phyloP scores from a whole-genome alignment of 306 rosid species.

The Inga laurina region DNA sequence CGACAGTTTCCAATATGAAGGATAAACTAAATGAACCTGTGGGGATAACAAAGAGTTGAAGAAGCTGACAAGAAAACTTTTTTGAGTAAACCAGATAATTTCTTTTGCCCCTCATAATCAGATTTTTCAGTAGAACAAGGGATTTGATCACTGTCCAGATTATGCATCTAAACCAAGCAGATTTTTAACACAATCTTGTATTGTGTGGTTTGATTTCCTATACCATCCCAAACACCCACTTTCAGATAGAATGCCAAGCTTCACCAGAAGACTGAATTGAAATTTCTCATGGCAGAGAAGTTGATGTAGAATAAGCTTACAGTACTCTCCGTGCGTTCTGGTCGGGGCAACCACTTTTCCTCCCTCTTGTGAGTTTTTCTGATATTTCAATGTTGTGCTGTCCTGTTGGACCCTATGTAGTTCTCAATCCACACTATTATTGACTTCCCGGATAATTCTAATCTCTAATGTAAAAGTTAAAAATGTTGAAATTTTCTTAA shows the following conservation, averaged over 20 bases:
- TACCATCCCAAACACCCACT: background rate
- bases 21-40: background rate
- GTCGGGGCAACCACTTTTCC: background rate
- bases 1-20: background rate
- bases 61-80: background rate
- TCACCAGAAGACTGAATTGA: background rate
- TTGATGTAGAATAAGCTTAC: conserved; percentile 9
- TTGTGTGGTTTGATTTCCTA: background rate
- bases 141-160: conserved; percentile 15
- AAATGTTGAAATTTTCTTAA: background rate
- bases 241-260: background rate
- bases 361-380: background rate
- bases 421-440: background rate
- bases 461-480: background rate
- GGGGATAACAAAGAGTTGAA: conserved; percentile 23
- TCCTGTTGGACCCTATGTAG: background rate
- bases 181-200: conserved; percentile 17
- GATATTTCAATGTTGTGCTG: background rate
- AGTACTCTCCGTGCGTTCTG: conserved; percentile 4
- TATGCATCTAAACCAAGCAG: conserved; percentile 8
- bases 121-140: conserved; percentile 16
- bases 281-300: background rate
- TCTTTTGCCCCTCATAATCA: background rate
- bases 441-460: background rate
- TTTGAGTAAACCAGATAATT: background rate